Evolutionary conservation across 768 basidiomycete genomes (phyloP), one percentile per base, ranked within the genome.

Genomic region (Lactifluus volemus): DNA sequence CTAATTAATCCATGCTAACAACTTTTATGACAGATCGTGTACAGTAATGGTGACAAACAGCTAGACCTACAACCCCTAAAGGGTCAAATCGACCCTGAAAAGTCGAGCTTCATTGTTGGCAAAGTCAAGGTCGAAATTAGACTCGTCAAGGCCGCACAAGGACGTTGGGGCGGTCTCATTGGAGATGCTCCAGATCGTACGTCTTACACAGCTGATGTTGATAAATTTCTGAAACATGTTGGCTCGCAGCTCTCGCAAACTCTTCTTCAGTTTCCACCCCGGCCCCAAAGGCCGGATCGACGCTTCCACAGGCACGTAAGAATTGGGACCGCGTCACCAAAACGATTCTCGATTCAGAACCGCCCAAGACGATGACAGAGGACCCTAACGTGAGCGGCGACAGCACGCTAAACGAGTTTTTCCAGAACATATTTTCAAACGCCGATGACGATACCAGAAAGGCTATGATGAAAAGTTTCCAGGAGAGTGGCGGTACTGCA

Each of bases 391-490:
- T 86, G 17, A 90, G 90, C 25, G 95, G 95, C 21, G 94, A 97
- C 72, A 81, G 77, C 60, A 84, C 89, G 5, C 80, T 97, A 60
- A 96, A 98, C 73, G 69, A 78, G 32, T 91, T 96, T 76, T 95
- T 95, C 83, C 88, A 90, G 70, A 89, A 91, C 76, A 83, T 99
- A 63, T 99, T 88, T 68, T 79, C 81, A 6, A 90, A 89, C 71
- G 89, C 95, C 29, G 93, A 97, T 67, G 90, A 93, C 0, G 91
- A 99, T 68, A 92, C 95, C 14, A 84, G 79, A 68, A 82, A 86
- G 41, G 97, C 97, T 3, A 99, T 99, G 94, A 85, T 98, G 85
- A 99, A 99, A 81, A 95, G 92, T 70, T 98, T 91, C 72, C 79
- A 81, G 62, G 96, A 99, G 77, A 92, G 90, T 66, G 93, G 93